A percentile compares a stretch with the other conserved stretches of the same genome.
phyloP scores from a whole-genome alignment of 805 yeast species.

The Candida pini region DNA sequence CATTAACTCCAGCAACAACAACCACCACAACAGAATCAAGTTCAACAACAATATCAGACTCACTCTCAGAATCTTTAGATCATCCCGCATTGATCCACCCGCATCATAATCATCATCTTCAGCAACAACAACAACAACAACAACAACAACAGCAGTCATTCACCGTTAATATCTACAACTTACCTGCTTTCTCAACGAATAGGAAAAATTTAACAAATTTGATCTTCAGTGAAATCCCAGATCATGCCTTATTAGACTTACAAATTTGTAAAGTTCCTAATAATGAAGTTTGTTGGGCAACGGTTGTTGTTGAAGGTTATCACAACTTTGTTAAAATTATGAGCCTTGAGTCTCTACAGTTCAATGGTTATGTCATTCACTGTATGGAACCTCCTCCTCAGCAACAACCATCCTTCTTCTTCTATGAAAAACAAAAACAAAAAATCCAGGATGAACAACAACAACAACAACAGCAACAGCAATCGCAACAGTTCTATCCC shows the following conservation, averaged over 20 bases:
- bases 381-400: slow-evolving; percentile 4
- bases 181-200: slow-evolving; percentile 9
- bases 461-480: slow-evolving; percentile 4
- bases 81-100: too few relatives aligned
- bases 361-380: too few relatives aligned
- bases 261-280: slow-evolving; percentile 18
- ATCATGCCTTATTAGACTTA: slow-evolving; percentile 2
- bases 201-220: slow-evolving; percentile 6
- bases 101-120: too few relatives aligned
- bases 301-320: slow-evolving; percentile 9
- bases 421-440: too few relatives aligned
- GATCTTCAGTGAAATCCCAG: slow-evolving; percentile 4
- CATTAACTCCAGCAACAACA: background rate
- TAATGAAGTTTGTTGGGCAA: slow-evolving; percentile 17
- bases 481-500: background rate
- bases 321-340: slow-evolving; percentile 6
- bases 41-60: background rate
- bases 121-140: background rate
- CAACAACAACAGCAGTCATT: background rate
- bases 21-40: background rate
- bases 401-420: background rate
- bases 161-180: slow-evolving; percentile 11
- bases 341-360: too few relatives aligned
- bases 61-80: too few relatives aligned
- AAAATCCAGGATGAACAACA: slow-evolving; percentile 4